Evolutionary conservation across 192 early-diverging fungal genomes (phyloP).

Genomic region (Coemansia sp.): DNA sequence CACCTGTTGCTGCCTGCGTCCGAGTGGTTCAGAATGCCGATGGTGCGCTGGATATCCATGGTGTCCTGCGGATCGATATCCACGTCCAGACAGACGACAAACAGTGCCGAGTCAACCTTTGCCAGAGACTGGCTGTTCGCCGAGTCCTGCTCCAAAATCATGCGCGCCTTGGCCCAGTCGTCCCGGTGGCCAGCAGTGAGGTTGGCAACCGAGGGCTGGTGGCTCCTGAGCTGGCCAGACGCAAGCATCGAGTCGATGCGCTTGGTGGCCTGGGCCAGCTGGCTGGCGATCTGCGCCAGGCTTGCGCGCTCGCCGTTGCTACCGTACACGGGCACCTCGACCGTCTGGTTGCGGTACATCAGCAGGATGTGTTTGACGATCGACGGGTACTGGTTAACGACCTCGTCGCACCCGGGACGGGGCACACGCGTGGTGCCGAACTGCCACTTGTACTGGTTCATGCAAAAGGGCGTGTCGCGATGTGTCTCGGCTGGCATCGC

Average conservation of each 20-base stretch:
- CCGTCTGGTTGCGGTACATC: conserved; percentile 82
- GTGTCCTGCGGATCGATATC: conserved; percentile 60
- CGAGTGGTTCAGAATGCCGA: conserved; percentile 78
- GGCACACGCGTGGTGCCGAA: conserved; percentile 84
- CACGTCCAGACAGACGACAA: conserved; percentile 84
- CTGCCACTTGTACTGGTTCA: conserved; percentile 91
- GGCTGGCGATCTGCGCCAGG: conserved; percentile 43
- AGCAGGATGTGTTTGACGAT: conserved; percentile 81
- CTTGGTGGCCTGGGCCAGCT: conserved; percentile 24
- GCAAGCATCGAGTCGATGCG: conserved; percentile 20
- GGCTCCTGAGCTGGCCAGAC: neutral
- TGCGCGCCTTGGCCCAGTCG: conserved; percentile 72
- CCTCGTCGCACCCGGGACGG: conserved; percentile 63
- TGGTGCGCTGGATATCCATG: conserved; percentile 62
- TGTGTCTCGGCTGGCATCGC: conserved; percentile 67
- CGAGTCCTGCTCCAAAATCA: conserved; percentile 44
- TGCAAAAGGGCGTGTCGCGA: conserved; percentile 72
- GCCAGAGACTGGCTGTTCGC: conserved; percentile 61
- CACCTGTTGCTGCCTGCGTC: conserved; percentile 81
- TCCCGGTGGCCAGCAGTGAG: conserved; percentile 89
- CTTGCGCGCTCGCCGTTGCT: conserved; percentile 65
- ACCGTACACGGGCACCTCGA: conserved; percentile 74
- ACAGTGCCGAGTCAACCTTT: conserved; percentile 76
- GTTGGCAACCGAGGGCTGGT: conserved; percentile 65
- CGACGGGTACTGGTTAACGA: conserved; percentile 71